Base-by-base conservation (phyloP, 2,329 filamentous ascomycete species). In the Pleomassaria siparia region DNA sequence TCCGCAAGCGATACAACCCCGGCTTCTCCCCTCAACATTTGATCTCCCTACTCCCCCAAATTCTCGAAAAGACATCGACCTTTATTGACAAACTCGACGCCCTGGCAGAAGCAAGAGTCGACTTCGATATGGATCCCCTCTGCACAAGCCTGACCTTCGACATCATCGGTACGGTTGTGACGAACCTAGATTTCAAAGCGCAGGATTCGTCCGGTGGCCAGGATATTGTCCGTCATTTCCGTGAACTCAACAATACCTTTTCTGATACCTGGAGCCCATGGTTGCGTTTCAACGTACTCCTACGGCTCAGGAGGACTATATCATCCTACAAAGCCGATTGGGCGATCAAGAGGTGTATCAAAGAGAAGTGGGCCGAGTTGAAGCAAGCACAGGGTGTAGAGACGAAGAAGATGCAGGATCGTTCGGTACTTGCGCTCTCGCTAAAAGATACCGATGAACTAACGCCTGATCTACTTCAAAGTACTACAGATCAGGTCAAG, bases 401-500 rank as follows among this genome's bases (percentile, higher is more conserved):
- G 9, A 53, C 46, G 11, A 62, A 57, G 42, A n/a, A 37, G 10
- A 48, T 44, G 2, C 58, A 58, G 29, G 63, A 67, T 40, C 60
- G 63, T 21, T 68, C 63, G 4, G 62, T 68, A 1, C 56, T 69
- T 21, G 64, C 71, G 42, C 53, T 76, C 55, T 56, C 61, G 11
- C 50, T 68, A 12, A 55, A 62, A 45, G 53, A 64, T 20, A 57
- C 59, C 18, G 64, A 61, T 13, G 46, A 49, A 1, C 55, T 76
- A 11, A 73, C 74, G 13, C 57, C 60, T 1, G 60, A 66, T 11
- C 67, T 71, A 44, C 60, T 69, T 12, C 60, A 67, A 37, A 63
- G 58, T 10, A 72, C 68, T 1, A 67, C 74, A 29, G 71, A 74
- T 25, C 62, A 67, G 40, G 51, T 69, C 53, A 75, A 75, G 50